Evolutionary conservation across 148 eudicot genomes (phyloP).

Genomic region (Arbutus unedo): DNA sequence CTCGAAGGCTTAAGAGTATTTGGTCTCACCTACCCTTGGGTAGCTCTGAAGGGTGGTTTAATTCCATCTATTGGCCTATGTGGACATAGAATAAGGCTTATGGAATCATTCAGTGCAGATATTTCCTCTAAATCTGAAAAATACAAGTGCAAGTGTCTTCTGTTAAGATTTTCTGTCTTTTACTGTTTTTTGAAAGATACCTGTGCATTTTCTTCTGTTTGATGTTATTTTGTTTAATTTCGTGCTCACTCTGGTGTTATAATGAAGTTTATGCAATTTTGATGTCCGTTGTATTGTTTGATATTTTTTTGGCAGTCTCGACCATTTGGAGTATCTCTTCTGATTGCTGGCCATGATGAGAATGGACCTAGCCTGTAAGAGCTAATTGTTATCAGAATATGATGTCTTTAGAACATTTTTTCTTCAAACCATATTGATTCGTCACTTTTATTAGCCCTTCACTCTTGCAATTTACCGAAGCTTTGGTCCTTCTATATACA

Average conservation of each 20-base stretch:
- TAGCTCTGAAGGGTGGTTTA: not conserved
- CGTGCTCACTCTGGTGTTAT: not conserved
- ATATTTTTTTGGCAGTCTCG: constrained; percentile 52
- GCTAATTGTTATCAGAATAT: not conserved
- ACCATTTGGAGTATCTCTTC: constrained; percentile 95
- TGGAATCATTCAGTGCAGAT: not conserved
- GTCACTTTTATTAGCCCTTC: not conserved
- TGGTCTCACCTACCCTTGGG: not conserved
- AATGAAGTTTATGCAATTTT: not conserved
- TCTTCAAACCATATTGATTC: not conserved
- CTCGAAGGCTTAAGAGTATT: not conserved
- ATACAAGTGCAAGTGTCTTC: not conserved
- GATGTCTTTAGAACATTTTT: not conserved
- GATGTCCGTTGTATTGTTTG: not conserved
- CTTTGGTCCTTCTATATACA: not conserved
- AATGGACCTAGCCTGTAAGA: constrained; percentile 97
- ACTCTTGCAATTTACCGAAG: not conserved
- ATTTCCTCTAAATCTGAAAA: not conserved
- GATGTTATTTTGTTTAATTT: not conserved
- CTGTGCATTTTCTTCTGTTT: not conserved
- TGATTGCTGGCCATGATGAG: constrained; percentile 77
- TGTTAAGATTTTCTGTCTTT: not conserved
- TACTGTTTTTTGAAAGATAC: not conserved
- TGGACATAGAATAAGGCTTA: not conserved
- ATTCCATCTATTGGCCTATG: not conserved